Conservation (phyloP, 1,284 basidiomycete genomes). For the Ceratobasidium sp. region DNA sequence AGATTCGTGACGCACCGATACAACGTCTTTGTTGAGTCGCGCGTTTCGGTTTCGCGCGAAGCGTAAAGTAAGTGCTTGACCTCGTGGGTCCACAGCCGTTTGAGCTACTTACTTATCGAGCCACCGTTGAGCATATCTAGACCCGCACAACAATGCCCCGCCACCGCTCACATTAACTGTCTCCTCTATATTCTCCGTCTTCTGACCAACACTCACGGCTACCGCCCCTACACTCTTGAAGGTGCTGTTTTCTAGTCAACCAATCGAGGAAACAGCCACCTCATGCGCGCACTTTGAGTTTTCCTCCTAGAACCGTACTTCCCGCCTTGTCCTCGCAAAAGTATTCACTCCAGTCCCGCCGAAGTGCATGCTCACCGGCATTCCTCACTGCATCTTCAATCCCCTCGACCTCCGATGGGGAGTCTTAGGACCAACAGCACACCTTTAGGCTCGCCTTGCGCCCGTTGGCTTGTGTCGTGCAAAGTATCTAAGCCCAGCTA, state of each 20-base stretch:
- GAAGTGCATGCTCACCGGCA: no score
- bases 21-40: constrained; percentile 68
- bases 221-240: constrained; percentile 52
- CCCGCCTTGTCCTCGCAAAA: no score
- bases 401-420: no score
- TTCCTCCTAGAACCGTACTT: no score
- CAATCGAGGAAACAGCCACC: no score
- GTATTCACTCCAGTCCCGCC: no score
- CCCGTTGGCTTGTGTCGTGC: constrained; percentile 27
- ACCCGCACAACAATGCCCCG: constrained; percentile 65
- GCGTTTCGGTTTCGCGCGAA: constrained; percentile 65
- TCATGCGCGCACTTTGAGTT: constrained; percentile 73
- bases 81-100: no score
- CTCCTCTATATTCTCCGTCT: constrained; percentile 59
- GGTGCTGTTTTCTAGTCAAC: constrained; percentile 86
- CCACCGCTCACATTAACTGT: constrained; percentile 66
- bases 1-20: constrained; percentile 64
- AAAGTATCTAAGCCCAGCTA: constrained; percentile 14
- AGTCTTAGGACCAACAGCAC: constrained; percentile 58
- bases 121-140: constrained; percentile 66
- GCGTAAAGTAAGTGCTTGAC: constrained; percentile 65
- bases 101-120: background rate
- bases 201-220: constrained; percentile 18
- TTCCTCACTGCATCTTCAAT: no score
- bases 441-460: constrained; percentile 24